Conservation (phyloP, 345 rosid genomes). For the Hevea brasiliensis region DNA sequence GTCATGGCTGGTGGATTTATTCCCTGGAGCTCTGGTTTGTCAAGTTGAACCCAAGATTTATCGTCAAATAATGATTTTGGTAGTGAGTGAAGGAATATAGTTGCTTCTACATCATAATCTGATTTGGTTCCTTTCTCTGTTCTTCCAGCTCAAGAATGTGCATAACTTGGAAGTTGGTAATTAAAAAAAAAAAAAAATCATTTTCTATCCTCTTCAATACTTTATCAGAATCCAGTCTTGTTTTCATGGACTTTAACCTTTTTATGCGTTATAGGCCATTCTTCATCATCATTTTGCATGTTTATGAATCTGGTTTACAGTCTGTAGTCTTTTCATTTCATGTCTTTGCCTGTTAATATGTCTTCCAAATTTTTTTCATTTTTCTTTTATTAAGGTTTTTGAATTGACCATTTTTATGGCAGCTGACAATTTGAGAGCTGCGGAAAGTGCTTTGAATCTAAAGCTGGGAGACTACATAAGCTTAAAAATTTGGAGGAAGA, state of each 20-base stretch:
- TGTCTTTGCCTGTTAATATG: background rate
- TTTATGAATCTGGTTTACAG: background rate
- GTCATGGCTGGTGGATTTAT: too few species aligned
- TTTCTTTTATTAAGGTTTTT: background rate
- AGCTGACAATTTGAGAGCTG: conserved; percentile 61
- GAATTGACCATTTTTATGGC: conserved; percentile 14
- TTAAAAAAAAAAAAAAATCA: background rate
- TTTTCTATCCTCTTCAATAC: background rate
- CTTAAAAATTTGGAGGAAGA: conserved; percentile 53
- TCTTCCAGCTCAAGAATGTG: background rate
- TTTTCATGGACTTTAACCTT: background rate
- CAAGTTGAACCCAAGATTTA: background rate
- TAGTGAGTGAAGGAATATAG: background rate
- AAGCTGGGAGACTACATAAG: conserved; percentile 68
- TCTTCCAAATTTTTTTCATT: background rate
- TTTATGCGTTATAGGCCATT: background rate
- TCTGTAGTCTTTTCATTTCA: background rate
- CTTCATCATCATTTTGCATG: too few species aligned
- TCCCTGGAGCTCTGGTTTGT: too few species aligned
- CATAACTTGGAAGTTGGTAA: background rate
- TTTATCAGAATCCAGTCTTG: background rate
- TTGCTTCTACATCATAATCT: background rate
- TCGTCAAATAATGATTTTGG: background rate
- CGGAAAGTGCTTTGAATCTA: conserved; percentile 58
- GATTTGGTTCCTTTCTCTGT: background rate